A percentile compares a stretch with the other conserved stretches of the same genome.
Conservation (phyloP, 108 stramenopile species). For the Conticribra weissflogii region DNA sequence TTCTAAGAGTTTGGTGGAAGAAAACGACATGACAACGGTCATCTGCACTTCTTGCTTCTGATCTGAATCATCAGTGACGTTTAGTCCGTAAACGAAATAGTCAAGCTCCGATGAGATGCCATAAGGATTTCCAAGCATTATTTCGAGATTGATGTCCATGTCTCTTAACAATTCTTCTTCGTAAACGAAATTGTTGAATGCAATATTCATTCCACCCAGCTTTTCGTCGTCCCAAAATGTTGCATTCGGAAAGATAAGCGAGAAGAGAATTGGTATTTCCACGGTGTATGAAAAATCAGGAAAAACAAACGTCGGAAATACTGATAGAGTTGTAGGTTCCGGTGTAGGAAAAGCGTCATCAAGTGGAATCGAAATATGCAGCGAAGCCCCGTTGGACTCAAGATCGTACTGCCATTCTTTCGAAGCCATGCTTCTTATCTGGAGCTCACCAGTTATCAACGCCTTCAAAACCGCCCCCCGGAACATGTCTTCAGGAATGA, state of each 20-base stretch:
- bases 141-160: not conserved
- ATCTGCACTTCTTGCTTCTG: not conserved
- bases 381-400: not conserved
- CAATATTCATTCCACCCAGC: not conserved
- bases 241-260: not conserved
- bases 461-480: not conserved
- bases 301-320: not conserved
- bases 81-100: not conserved
- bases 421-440: not conserved
- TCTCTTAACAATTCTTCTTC: not conserved
- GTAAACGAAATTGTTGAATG: not conserved
- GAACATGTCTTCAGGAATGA: not conserved
- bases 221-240: not conserved
- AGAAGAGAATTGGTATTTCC: not conserved
- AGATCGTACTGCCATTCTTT: not conserved
- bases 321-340: not conserved
- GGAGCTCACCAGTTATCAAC: not conserved
- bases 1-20: not conserved
- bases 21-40: not conserved
- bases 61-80: not conserved
- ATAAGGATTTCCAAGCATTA: not conserved
- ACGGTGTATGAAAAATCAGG: not conserved
- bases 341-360: not conserved
- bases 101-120: not conserved
- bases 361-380: not conserved